Conservation (phyloP, 2,329 filamentous ascomycete genomes). For the Ophiostoma montium region DNA sequence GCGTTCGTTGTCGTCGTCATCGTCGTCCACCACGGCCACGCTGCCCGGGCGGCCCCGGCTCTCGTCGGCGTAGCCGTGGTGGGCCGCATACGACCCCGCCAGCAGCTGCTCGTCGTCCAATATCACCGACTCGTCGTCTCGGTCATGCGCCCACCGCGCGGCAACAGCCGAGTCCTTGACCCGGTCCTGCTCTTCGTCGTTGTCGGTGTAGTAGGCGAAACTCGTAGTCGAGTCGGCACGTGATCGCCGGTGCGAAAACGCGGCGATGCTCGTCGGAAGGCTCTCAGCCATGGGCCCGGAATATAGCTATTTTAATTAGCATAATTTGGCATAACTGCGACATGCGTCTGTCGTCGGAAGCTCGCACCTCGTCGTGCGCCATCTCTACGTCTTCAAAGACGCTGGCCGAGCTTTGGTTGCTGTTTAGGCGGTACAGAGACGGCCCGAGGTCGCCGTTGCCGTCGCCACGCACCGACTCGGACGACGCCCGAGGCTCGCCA, state of each 20-base stretch:
- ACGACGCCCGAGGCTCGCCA: slow-evolving; percentile 6
- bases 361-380: slow-evolving; percentile 63
- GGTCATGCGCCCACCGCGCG: not conserved
- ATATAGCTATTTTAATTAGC: too few species aligned
- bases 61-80: slow-evolving; percentile 13
- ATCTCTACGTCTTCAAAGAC: slow-evolving; percentile 96
- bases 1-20: not conserved
- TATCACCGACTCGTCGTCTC: slow-evolving; percentile 4
- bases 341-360: not conserved
- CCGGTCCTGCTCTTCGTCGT: slow-evolving; percentile 34
- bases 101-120: slow-evolving; percentile 18
- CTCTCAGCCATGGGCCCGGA: slow-evolving; percentile 90
- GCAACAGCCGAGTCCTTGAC: not conserved
- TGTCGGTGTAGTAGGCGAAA: slow-evolving; percentile 78
- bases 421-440: slow-evolving; percentile 47
- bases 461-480: not conserved
- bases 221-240: slow-evolving; percentile 76
- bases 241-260: slow-evolving; percentile 70
- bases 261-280: slow-evolving; percentile 84
- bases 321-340: not conserved
- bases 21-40: not conserved
- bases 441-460: not conserved
- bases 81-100: slow-evolving; percentile 7
- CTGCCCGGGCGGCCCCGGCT: slow-evolving; percentile 16
- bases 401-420: slow-evolving; percentile 61